A percentile compares a stretch with the other conserved stretches of the same genome.
Evolutionary conservation across 1,284 basidiomycete genomes (phyloP).

Genomic region (Ceratobasidium papillatum): DNA sequence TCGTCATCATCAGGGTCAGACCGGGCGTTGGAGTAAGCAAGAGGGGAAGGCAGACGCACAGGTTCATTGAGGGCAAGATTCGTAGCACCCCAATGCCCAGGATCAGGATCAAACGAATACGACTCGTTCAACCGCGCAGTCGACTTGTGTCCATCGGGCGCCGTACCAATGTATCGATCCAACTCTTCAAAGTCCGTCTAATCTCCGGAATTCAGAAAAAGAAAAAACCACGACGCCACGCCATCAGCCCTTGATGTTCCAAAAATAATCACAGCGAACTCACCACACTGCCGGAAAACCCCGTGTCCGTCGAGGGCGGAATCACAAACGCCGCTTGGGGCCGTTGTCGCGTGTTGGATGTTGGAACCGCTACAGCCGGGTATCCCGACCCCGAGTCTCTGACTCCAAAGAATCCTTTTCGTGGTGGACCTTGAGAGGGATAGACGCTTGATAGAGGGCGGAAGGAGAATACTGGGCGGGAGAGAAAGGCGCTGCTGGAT

Average conservation of each 20-base stretch:
- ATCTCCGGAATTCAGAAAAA: background rate
- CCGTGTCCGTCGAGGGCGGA: slow-evolving; percentile 6
- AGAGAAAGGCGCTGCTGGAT: background rate
- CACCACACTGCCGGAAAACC: slow-evolving; percentile 13
- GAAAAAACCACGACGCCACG: background rate
- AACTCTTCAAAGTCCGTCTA: slow-evolving; percentile 1
- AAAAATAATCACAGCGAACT: slow-evolving; percentile 11
- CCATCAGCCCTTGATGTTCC: background rate
- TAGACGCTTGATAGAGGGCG: slow-evolving; percentile 11
- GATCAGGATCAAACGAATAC: slow-evolving; percentile 37
- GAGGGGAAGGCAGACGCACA: background rate
- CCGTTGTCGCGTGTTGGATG: background rate
- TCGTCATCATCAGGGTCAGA: background rate
- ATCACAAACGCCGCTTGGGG: slow-evolving; percentile 26
- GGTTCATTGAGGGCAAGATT: slow-evolving; percentile 9
- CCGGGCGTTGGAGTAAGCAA: background rate
- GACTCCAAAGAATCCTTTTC: background rate
- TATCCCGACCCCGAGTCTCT: background rate
- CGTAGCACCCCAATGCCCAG: slow-evolving; percentile 14
- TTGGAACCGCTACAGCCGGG: background rate
- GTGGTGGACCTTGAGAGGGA: background rate
- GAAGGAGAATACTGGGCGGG: background rate
- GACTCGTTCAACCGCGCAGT: background rate
- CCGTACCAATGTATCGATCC: slow-evolving; percentile 27
- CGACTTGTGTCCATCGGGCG: background rate